Evolutionary conservation across 257 asterid species (phyloP).

Genomic region (Dorcoceras hygrometricum): DNA sequence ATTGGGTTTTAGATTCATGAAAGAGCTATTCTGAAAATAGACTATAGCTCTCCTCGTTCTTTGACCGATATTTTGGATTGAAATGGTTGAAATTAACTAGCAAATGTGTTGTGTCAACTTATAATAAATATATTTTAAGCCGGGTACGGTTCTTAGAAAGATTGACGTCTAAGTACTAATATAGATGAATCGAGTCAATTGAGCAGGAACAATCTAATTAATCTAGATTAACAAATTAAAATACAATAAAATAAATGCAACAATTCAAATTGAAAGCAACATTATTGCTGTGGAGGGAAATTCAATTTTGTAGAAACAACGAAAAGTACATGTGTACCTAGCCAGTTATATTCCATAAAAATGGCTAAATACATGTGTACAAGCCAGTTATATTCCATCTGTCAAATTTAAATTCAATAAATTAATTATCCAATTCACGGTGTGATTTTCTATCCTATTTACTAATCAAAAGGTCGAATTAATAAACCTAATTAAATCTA

Average conservation of each 20-base stretch:
- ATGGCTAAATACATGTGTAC: not conserved
- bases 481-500: no score
- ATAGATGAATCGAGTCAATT: no score
- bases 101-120: not conserved
- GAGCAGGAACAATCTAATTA: no score
- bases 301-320: not conserved
- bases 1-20: constrained; percentile 10
- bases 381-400: no score
- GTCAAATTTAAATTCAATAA: not conserved
- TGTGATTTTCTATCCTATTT: no score
- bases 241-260: not conserved
- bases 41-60: constrained; percentile 22
- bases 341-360: no score
- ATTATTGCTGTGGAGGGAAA: not conserved
- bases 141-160: no score
- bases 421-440: not conserved
- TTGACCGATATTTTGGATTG: not conserved
- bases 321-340: no score
- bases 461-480: no score
- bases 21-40: not conserved
- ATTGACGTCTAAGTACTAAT: no score
- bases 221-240: not conserved
- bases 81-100: no score
- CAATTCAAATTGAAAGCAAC: not conserved
- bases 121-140: no score